These are phyloP conservation scores for Trifolium pratense DNA, from an alignment of 306 rosid species.

Conservation along the genomic window DNA sequence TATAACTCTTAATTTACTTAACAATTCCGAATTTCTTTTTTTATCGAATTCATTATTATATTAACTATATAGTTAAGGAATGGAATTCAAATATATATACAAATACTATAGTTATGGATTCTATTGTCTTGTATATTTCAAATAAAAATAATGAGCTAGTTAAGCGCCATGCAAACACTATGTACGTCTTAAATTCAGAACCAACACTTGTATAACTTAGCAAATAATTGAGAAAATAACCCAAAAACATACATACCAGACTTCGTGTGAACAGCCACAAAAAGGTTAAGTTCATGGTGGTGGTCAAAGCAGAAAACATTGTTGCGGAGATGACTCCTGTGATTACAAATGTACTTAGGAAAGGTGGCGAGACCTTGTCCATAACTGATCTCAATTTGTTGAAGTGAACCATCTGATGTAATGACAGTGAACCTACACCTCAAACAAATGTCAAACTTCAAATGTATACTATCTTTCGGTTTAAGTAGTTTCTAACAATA, in stretches of 20 bases:
- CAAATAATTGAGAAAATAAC: constrained; percentile 36
- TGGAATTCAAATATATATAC: too few relatives aligned
- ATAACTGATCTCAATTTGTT: constrained; percentile 70
- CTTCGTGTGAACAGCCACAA: constrained; percentile 60
- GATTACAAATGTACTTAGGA: constrained; percentile 54
- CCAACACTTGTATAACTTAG: constrained; percentile 17
- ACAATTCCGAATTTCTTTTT: too few relatives aligned
- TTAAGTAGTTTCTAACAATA: constrained; percentile 25
- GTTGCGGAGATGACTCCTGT: constrained; percentile 49
- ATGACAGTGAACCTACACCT: constrained; percentile 78
- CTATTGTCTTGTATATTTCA: too few relatives aligned
- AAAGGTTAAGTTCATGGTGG: constrained; percentile 66
- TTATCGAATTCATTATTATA: too few relatives aligned
- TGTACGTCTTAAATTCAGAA: constrained; percentile 28
- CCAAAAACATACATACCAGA: constrained; percentile 54
- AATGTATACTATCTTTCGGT: constrained; percentile 27
- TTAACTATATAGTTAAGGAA: too few relatives aligned
- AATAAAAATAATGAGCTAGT: too few relatives aligned
- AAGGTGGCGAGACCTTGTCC: constrained; percentile 63
- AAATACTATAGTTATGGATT: too few relatives aligned
- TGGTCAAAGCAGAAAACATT: constrained; percentile 62
- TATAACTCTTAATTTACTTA: too few relatives aligned
- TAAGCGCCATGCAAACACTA: not conserved
- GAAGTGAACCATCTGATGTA: constrained; percentile 80
- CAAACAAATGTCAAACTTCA: constrained; percentile 52